Evolutionary conservation across 169 alveolate genomes (phyloP).

Genomic region (Fabrea salina): DNA sequence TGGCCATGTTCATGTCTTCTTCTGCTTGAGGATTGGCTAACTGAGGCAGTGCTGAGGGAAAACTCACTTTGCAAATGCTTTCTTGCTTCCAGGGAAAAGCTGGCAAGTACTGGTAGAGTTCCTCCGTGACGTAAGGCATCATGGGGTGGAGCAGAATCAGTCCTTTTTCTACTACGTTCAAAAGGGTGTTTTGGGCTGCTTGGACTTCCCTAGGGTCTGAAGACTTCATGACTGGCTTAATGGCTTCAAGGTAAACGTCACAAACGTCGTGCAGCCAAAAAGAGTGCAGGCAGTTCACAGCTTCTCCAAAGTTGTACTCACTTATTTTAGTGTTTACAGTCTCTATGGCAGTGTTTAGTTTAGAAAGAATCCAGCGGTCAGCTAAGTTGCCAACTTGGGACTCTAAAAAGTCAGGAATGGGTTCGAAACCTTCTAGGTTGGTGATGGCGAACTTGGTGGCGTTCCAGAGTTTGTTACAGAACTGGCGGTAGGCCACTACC

Average conservation of each 20-base stretch:
- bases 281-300: constrained; percentile 88
- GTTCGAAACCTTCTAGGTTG: constrained; percentile 67
- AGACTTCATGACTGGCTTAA: constrained; percentile 53
- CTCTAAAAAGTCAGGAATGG: constrained; percentile 44
- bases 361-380: constrained; percentile 8
- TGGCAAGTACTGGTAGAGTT: constrained; percentile 93
- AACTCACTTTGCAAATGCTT: constrained; percentile 63
- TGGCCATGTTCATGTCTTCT: constrained; percentile 23
- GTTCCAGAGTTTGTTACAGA: constrained; percentile 98
- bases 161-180: constrained; percentile 66
- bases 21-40: constrained; percentile 23
- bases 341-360: constrained; percentile 23
- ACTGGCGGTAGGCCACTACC: constrained; percentile 95
- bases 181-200: constrained; percentile 60
- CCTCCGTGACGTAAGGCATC: constrained; percentile 98
- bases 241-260: constrained; percentile 95
- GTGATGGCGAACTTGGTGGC: constrained; percentile 90
- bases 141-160: constrained; percentile 95
- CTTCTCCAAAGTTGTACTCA: constrained; percentile 92
- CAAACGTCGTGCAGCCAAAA: constrained; percentile 97
- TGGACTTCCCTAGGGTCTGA: constrained; percentile 52
- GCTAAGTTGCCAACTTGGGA: not conserved
- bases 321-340: constrained; percentile 79
- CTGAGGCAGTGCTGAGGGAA: not conserved
- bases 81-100: constrained; percentile 53